phyloP scores from a whole-genome alignment of 2,329 filamentous ascomycete genomes.

The Colletotrichum caudatum region DNA sequence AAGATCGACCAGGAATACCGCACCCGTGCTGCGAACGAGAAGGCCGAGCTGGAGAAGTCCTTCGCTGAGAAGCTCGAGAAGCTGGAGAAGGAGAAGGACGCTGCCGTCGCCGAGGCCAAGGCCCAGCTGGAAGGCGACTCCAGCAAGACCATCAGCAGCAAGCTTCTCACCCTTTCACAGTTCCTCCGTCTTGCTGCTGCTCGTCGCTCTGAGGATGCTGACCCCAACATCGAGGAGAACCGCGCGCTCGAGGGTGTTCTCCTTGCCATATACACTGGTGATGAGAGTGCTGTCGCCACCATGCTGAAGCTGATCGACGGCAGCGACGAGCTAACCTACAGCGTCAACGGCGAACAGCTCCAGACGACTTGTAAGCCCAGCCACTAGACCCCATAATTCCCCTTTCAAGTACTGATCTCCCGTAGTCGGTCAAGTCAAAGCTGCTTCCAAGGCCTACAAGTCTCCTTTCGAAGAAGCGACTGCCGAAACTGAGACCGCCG shows the following conservation, averaged over 20 bases:
- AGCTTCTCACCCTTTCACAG: slow-evolving; percentile 78
- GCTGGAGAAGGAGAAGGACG: slow-evolving; percentile 66
- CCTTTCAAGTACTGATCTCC: slow-evolving; percentile 44
- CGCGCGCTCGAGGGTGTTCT: slow-evolving; percentile 85
- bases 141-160: slow-evolving; percentile 70
- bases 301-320: slow-evolving; percentile 84
- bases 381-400: not conserved
- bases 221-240: slow-evolving; percentile 76
- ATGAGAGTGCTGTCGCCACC: slow-evolving; percentile 78
- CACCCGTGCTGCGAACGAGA: slow-evolving; percentile 67
- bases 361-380: slow-evolving; percentile 76
- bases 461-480: slow-evolving; percentile 51
- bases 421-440: slow-evolving; percentile 70
- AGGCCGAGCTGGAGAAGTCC: slow-evolving; percentile 70
- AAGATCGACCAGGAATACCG: slow-evolving; percentile 81
- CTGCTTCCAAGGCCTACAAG: slow-evolving; percentile 65
- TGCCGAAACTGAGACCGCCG: slow-evolving; percentile 42
- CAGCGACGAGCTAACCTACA: slow-evolving; percentile 73
- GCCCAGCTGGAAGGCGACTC: slow-evolving; percentile 64
- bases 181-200: slow-evolving; percentile 85
- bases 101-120: slow-evolving; percentile 65
- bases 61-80: slow-evolving; percentile 64
- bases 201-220: slow-evolving; percentile 76
- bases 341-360: slow-evolving; percentile 73
- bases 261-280: slow-evolving; percentile 82